Conservation (phyloP, 108 stramenopile genomes). For the Pseudonitzschia pungens region DNA sequence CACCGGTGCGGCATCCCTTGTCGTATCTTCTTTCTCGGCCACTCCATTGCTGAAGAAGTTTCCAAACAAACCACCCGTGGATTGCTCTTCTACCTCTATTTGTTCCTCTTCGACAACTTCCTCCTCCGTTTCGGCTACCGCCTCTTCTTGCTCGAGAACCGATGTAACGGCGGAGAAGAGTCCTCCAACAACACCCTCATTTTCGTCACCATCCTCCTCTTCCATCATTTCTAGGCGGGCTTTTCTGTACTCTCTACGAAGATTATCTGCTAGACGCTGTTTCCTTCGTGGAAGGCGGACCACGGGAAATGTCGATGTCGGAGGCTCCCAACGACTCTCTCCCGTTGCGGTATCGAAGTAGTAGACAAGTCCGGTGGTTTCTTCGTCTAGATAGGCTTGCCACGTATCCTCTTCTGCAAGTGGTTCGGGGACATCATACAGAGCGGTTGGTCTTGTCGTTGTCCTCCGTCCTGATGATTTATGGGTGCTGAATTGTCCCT, state of each 20-base stretch:
- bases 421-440: constrained; percentile 40
- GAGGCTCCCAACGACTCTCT: constrained; percentile 73
- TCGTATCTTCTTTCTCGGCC: not conserved
- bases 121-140: not conserved
- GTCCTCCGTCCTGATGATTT: not conserved
- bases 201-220: constrained; percentile 17
- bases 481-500: constrained; percentile 1
- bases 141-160: constrained; percentile 8
- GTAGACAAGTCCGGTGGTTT: constrained; percentile 70
- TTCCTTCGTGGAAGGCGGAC: constrained; percentile 38
- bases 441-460: constrained; percentile 4
- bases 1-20: constrained; percentile 2
- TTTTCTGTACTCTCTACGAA: constrained; percentile 40
- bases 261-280: constrained; percentile 39
- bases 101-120: constrained; percentile 17
- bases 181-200: constrained; percentile 17
- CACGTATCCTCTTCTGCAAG: constrained; percentile 70
- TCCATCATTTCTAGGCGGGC: constrained; percentile 24
- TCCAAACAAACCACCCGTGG: not conserved
- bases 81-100: constrained; percentile 25
- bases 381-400: constrained; percentile 75
- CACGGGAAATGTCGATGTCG: constrained; percentile 66
- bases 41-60: constrained; percentile 1
- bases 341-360: constrained; percentile 80
- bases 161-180: constrained; percentile 5